These are phyloP conservation scores for Royoungia palumana DNA, from an alignment of 768 basidiomycete species.

Conservation along the genomic window DNA sequence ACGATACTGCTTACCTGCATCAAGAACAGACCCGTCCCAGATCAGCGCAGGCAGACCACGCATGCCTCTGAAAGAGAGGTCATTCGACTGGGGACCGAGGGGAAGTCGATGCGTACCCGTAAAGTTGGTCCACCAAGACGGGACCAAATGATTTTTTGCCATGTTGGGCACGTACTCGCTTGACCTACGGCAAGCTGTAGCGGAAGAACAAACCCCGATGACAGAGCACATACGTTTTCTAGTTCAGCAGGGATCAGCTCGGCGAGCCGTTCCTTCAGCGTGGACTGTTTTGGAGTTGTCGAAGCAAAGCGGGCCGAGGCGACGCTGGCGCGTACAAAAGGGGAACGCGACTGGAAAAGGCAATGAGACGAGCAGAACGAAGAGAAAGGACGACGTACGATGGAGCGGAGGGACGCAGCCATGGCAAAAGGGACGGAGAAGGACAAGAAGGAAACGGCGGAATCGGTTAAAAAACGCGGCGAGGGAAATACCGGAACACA, in stretches of 20 bases:
- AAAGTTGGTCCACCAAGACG: constrained; percentile 86
- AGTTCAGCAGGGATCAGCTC: constrained; percentile 88
- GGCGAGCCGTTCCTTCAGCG: constrained; percentile 88
- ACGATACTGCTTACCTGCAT: constrained; percentile 58
- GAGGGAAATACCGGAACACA: constrained; percentile 27
- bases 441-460: neutral
- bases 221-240: constrained; percentile 33
- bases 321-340: constrained; percentile 40
- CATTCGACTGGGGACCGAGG: constrained; percentile 5
- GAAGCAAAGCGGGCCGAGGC: constrained; percentile 60
- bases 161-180: constrained; percentile 78
- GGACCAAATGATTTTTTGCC: constrained; percentile 94
- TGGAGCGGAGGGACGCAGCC: constrained; percentile 40
- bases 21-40: constrained; percentile 98
- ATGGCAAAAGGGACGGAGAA: constrained; percentile 30
- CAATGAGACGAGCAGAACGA: constrained; percentile 22
- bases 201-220: neutral
- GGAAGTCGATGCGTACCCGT: constrained; percentile 53
- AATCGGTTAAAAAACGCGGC: constrained; percentile 6
- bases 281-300: constrained; percentile 60
- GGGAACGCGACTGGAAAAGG: constrained; percentile 46
- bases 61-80: constrained; percentile 60
- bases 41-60: constrained; percentile 89
- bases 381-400: constrained; percentile 33
- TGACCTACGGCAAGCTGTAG: constrained; percentile 50